Evolutionary conservation across 495 filamentous ascomycete species (phyloP).

Genomic region (Geopyxis carbonaria): DNA sequence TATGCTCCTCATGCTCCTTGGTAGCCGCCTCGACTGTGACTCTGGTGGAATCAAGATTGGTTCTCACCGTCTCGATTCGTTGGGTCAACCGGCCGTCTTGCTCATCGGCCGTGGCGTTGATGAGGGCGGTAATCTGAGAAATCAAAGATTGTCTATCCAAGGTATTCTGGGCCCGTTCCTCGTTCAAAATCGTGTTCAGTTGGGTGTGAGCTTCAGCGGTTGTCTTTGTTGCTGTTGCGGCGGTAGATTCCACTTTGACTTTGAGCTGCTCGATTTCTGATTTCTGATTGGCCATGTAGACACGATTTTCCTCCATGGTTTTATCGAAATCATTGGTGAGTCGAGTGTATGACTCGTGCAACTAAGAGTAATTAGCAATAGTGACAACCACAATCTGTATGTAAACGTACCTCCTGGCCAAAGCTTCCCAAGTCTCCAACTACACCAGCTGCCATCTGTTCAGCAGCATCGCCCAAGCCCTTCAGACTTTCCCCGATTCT

Average conservation of each 20-base stretch:
- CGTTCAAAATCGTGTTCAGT: slow-evolving; percentile 53
- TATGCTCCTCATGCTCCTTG: slow-evolving; percentile 46
- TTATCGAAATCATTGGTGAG: slow-evolving; percentile 82
- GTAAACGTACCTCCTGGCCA: slow-evolving; percentile 44
- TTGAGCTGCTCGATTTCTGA: slow-evolving; percentile 56
- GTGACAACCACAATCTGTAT: not conserved
- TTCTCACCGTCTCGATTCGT: slow-evolving; percentile 41
- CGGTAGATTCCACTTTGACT: slow-evolving; percentile 49
- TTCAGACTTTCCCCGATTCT: slow-evolving; percentile 73
- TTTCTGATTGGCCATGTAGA: slow-evolving; percentile 59
- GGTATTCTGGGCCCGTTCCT: slow-evolving; percentile 59
- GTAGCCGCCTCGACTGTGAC: slow-evolving; percentile 42
- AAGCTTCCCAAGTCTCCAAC: slow-evolving; percentile 69
- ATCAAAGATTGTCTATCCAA: slow-evolving; percentile 57
- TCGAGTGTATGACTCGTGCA: slow-evolving; percentile 72
- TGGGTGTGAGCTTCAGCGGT: slow-evolving; percentile 46
- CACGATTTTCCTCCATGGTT: slow-evolving; percentile 52
- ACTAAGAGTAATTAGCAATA: slow-evolving; percentile 28
- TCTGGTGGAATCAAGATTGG: not conserved
- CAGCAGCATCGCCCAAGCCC: slow-evolving; percentile 67
- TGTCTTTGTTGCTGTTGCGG: slow-evolving; percentile 39
- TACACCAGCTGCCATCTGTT: slow-evolving; percentile 78
- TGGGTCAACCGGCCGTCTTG: slow-evolving; percentile 55
- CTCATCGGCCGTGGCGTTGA: slow-evolving; percentile 53
- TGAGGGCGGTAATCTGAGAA: slow-evolving; percentile 52